Evolutionary conservation across 345 rosid genomes (phyloP), one percentile per base, ranked within the genome.

Genomic region (Moringa oleifera): DNA sequence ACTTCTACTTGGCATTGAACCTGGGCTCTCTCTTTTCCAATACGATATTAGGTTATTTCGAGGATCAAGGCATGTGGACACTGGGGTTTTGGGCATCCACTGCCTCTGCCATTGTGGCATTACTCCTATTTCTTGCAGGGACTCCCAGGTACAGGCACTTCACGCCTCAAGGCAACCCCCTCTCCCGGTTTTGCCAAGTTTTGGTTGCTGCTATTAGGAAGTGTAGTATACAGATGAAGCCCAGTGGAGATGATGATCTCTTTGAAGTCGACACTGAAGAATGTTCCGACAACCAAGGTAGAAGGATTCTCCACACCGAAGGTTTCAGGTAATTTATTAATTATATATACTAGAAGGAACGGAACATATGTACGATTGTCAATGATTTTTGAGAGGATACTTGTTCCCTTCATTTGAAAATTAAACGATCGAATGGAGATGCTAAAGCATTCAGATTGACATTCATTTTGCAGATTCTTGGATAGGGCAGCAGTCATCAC

Each of bases 21-120:
- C 81, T 94, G 1, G 99, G 99, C 7, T 94, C 99, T 17, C 89
- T 94, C 54, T 88, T 94, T 28, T 90, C 97, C 15, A 90, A 94
- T 63, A 94, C 99, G 0, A 75, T 94, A 17, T 71, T 94, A 62
- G 85, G 97, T 17, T 94, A 88, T 51, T 90, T 88, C 20, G 96
- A 94, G 79, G 93, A 94, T 65, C 73, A 79, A 58, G 99, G 99
- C 25, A 53, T 68, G 65, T 94, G 99, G 99, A 67, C 81, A 0
- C 59, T 94, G 9, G 97, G 99, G 24, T 94, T 94, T 61, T 88
- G 95, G 95, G 89, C 69, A 0, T 94, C 99, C 0, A 69, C 99
- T 2, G 95, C 76, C n/a, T 90, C 97, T 51, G 96, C 95, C 10
- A 68, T 76, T 5, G 68, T 79, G 13, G 99, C 92, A 50, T 67